These are phyloP conservation scores for Aspergillus sergii DNA, from an alignment of 2,329 filamentous ascomycete species.

Conservation along the genomic window DNA sequence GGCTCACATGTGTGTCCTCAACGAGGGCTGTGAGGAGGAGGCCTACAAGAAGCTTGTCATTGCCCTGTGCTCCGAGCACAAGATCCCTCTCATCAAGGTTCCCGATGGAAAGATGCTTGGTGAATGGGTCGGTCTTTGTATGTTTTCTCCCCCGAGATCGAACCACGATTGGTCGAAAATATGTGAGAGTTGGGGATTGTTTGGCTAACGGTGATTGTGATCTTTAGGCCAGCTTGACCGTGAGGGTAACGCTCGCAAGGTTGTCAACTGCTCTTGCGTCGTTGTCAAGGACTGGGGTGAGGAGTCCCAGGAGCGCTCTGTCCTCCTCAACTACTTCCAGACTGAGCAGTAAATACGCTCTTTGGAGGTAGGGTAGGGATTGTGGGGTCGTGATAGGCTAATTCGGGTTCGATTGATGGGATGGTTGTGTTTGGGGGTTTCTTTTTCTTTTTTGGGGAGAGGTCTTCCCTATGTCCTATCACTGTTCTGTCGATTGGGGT, in stretches of 20 bases:
- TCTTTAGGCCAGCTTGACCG: conserved; percentile 91
- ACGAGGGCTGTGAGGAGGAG: conserved; percentile 99
- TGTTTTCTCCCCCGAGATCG: conserved; percentile 50
- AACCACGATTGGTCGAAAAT: background rate
- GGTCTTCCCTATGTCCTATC: background rate
- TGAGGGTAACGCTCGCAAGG: conserved; percentile 99
- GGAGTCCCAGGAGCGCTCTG: conserved; percentile 97
- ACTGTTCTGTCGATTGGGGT: background rate
- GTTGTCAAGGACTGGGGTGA: conserved; percentile 99
- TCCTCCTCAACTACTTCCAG: conserved; percentile 99
- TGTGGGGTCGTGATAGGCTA: conserved; percentile 1
- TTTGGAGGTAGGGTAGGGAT: background rate
- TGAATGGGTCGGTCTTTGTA: conserved; percentile 99
- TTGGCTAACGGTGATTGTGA: conserved; percentile 15
- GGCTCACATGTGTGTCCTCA: conserved; percentile 99
- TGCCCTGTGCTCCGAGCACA: conserved; percentile 98
- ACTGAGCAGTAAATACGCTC: conserved; percentile 59
- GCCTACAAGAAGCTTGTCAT: conserved; percentile 99
- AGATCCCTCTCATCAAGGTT: conserved; percentile 99
- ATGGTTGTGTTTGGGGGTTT: background rate
- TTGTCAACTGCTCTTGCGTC: conserved; percentile 99
- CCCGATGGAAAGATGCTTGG: conserved; percentile 99
- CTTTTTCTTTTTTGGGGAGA: background rate
- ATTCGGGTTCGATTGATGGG: background rate
- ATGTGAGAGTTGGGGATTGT: background rate